Evolutionary conservation across 306 rosid species (phyloP), one percentile per base, ranked within the genome.

Genomic region (Geum urbanum): DNA sequence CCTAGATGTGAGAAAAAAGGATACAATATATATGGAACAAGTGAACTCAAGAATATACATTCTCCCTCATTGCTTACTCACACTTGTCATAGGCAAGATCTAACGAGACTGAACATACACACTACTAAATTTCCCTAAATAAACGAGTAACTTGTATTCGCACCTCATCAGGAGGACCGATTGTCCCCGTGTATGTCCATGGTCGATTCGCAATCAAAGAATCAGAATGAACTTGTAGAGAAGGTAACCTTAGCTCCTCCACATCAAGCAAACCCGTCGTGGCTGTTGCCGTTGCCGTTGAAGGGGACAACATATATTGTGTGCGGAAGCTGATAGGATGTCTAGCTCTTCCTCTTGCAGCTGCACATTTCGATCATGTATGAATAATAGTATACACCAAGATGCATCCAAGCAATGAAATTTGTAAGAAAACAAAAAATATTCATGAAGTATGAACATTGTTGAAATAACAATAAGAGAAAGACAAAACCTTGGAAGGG

Each of bases 261-360:
- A 86, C 61, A 77, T 74, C 71, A 72, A 89, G 87, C 44, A 84
- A 74, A 20, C 85, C 61, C 39, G 82, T 49, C 47, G 89, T 60
- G 78, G 76, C 85, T 5, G 68, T 62, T 48, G 86, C 75, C 63
- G 88, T 76, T 44, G 91, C 79, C 7, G 94, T 65, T 1, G 92
- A 10, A 7, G 91, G 51, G n/a, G 92, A 88, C 69, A 88, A 59
- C 58, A 83, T 39, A 72, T 89, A 88, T 53, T 86, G 90, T 51
- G 91, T 78, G n/a, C 80, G 78, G 58, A 77, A 82, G 76, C 77
- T 72, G 65, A 75, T 64, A 67, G 78, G 77, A 35, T 80, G 84
- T 80, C 91, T 83, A 67, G 72, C 37, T 76, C 78, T 92, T 50
- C 37, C 37, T 32, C 37, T 32, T 32, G 37, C 37, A 1, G 85